Evolutionary conservation across 2,329 filamentous ascomycete genomes (phyloP), one percentile per base, ranked within the genome.

Genomic region (Dactylonectria estremocensis): DNA sequence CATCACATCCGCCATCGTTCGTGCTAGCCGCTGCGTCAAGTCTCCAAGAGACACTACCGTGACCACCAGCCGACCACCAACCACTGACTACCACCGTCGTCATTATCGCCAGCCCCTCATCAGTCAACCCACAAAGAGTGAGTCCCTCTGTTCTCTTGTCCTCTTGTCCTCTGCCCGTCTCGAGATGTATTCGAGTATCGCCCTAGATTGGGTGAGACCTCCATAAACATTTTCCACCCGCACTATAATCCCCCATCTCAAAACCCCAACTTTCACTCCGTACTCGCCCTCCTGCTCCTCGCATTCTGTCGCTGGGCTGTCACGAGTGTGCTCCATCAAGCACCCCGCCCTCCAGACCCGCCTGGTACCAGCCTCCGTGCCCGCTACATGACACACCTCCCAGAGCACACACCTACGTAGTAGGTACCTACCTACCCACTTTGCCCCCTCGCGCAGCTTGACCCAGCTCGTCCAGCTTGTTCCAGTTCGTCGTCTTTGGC

Each of bases 291-390:
- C 46, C 55, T 54, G 65, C 64, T 56, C 24, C 52, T 56, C 69
- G 68, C 67, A 67, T 74, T 72, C 69, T 69, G 66, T 75, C 62
- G 64, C 70, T 71, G 69, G 73, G 73, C 72, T 75, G 76, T 77
- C 76, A 77, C 76, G 76, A 77, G 76, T 67, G 71, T 77, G 72
- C 75, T 76, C 75, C 76, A 76, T 76, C 62, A 71, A 76, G 65
- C 73, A 77, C 76, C 76, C 76, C 76, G 76, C 76, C 74, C 72
- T 72, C 66, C 52, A 74, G 76, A 77, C 76, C 76, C 76, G 76
- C 76, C 74, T 67, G 66, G 68, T 72, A 68, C 74, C 73, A 76
- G 74, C 75, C 72, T 76, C 69, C 66, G 64, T 72, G 73, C 64
- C 71, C 67, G 68, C 66, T 72, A 67, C 64, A 69, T 58, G 64